Evolutionary conservation across 257 asterid species (phyloP).

Genomic region (Plantago major): DNA sequence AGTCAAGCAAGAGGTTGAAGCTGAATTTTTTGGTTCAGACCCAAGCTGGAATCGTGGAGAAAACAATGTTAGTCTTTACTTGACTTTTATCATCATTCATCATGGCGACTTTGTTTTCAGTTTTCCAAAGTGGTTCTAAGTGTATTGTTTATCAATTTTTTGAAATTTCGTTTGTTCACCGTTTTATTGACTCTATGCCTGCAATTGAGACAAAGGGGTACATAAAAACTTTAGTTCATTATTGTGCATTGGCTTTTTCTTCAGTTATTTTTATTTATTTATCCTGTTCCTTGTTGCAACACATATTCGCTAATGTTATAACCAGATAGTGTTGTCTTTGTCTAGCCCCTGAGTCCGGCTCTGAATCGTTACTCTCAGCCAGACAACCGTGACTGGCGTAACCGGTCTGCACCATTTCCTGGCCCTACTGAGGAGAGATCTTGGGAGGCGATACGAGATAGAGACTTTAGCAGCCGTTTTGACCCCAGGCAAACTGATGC

Average conservation of each 20-base stretch:
- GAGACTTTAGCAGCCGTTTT: conserved; percentile 40
- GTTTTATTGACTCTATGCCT: too few species aligned
- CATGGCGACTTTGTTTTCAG: not conserved
- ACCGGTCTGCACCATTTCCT: conserved; percentile 35
- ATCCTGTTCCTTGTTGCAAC: too few species aligned
- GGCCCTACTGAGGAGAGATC: conserved; percentile 49
- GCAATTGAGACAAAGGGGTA: too few species aligned
- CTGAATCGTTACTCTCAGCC: conserved; percentile 61
- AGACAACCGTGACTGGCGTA: conserved; percentile 61
- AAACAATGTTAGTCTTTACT: conserved; percentile 50
- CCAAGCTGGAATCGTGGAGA: conserved; percentile 68
- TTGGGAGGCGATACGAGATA: conserved; percentile 47
- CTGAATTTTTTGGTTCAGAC: conserved; percentile 75
- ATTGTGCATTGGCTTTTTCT: too few species aligned
- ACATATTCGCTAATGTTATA: not conserved
- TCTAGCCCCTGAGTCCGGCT: conserved; percentile 28
- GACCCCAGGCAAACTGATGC: conserved; percentile 47
- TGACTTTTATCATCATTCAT: not conserved
- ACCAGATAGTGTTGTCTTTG: conserved; percentile 1
- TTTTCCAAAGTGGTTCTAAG: not conserved
- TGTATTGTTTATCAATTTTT: too few species aligned
- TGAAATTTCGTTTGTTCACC: too few species aligned
- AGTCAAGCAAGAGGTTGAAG: conserved; percentile 77
- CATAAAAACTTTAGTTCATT: not conserved
- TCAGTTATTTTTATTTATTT: not conserved